A percentile compares a stretch with the other conserved stretches of the same genome.
These are phyloP conservation scores for Pythium rishiriense DNA, from an alignment of 352 stramenopile species.

Conservation along the genomic window DNA sequence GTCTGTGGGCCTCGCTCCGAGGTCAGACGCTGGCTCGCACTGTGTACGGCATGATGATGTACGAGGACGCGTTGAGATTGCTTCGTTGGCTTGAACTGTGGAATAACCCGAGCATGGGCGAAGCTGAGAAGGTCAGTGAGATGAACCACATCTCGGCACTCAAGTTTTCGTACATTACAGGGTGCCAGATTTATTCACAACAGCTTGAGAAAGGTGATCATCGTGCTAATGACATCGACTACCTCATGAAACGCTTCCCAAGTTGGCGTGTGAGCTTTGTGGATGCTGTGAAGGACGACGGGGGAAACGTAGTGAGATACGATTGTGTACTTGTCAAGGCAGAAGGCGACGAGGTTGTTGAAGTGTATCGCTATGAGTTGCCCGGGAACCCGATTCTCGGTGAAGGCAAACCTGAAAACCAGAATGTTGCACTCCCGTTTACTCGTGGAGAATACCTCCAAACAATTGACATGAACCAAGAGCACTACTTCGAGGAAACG, in stretches of 20 bases:
- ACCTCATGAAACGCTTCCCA: slow-evolving; percentile 96
- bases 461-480: slow-evolving; percentile 91
- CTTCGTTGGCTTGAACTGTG: slow-evolving; percentile 87
- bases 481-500: slow-evolving; percentile 89
- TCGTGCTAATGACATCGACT: slow-evolving; percentile 95
- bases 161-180: slow-evolving; percentile 90
- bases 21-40: slow-evolving; percentile 84
- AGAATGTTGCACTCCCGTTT: slow-evolving; percentile 86
- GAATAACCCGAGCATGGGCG: slow-evolving; percentile 74
- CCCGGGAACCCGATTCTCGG: slow-evolving; percentile 81
- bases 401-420: slow-evolving; percentile 88
- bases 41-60: slow-evolving; percentile 90
- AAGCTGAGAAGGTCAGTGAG: slow-evolving; percentile 88
- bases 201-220: slow-evolving; percentile 69
- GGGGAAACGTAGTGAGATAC: slow-evolving; percentile 56
- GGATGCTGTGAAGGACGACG: slow-evolving; percentile 66
- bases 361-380: slow-evolving; percentile 87
- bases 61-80: slow-evolving; percentile 89
- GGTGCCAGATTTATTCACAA: slow-evolving; percentile 88
- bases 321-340: slow-evolving; percentile 86
- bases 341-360: slow-evolving; percentile 84
- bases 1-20: slow-evolving; percentile 84
- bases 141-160: slow-evolving; percentile 85
- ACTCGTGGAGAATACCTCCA: slow-evolving; percentile 86
- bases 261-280: slow-evolving; percentile 92